Evolutionary conservation across 1,139 yeast species (phyloP).

Genomic region (Candida pseudoviswanathii): DNA sequence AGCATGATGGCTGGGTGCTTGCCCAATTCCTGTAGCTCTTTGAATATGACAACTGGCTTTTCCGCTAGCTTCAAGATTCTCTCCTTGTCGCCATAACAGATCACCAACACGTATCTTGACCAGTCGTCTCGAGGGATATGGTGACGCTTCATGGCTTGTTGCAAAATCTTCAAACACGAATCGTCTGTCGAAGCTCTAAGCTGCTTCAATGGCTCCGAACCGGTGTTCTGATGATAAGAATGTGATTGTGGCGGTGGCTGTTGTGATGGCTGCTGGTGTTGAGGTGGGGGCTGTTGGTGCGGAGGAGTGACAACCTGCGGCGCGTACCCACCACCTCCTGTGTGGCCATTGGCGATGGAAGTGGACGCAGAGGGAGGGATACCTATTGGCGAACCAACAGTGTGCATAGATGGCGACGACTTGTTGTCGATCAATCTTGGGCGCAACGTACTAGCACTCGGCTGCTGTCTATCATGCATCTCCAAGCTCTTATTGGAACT

Average conservation of each 20-base stretch:
- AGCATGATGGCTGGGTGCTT: conserved; percentile 93
- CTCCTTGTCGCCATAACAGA: conserved; percentile 90
- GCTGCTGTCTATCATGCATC: conserved; percentile 2
- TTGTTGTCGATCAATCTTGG: conserved; percentile 34
- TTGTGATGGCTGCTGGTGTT: not conserved
- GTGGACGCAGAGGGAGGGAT: conserved; percentile 1
- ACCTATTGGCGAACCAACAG: conserved; percentile 11
- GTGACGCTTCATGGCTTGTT: conserved; percentile 88
- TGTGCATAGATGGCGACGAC: conserved; percentile 15
- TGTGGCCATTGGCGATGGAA: conserved; percentile 4
- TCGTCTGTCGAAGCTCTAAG: conserved; percentile 88
- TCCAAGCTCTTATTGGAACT: conserved; percentile 12
- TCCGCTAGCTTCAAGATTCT: conserved; percentile 82
- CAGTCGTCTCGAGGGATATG: conserved; percentile 79
- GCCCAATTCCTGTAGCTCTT: conserved; percentile 84
- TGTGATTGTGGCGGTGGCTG: not conserved
- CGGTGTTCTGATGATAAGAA: conserved; percentile 4
- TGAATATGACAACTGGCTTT: conserved; percentile 85
- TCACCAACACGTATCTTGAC: conserved; percentile 85
- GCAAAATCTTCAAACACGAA: conserved; percentile 85
- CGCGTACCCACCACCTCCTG: not conserved
- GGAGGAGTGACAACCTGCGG: conserved; percentile 7
- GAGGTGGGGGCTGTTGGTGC: conserved; percentile 8
- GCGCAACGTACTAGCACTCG: conserved; percentile 15
- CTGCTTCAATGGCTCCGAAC: conserved; percentile 76